These are phyloP conservation scores for Ceratocystis colombiana DNA, from an alignment of 2,329 filamentous ascomycete species.

Conservation along the genomic window DNA sequence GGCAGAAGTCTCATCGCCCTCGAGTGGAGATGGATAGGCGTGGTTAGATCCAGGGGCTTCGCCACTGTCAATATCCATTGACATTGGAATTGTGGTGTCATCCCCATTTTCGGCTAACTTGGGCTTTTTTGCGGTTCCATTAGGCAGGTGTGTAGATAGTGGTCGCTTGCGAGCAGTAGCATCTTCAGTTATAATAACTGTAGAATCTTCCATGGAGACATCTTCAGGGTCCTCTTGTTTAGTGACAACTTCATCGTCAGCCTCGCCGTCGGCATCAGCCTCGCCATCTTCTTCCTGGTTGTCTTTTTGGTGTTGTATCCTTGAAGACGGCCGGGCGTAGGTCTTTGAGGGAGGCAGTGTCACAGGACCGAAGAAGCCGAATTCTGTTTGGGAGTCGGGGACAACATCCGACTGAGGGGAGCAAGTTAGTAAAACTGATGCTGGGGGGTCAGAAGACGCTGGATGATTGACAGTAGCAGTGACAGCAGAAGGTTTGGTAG, in stretches of 20 bases:
- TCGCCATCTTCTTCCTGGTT: conserved; percentile 33
- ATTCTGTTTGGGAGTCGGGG: conserved; percentile 13
- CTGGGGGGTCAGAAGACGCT: not conserved
- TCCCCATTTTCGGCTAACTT: conserved; percentile 25
- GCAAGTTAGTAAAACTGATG: conserved; percentile 12
- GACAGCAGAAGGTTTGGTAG: not conserved
- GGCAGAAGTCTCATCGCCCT: conserved; percentile 46
- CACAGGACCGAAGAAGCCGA: conserved; percentile 47
- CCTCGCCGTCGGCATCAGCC: conserved; percentile 29
- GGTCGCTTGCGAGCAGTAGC: conserved; percentile 21
- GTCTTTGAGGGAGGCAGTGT: conserved; percentile 18
- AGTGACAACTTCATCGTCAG: conserved; percentile 23
- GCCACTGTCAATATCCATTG: conserved; percentile 50
- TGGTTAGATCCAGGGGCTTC: conserved; percentile 43
- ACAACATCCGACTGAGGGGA: not conserved
- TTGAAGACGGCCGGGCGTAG: conserved; percentile 8
- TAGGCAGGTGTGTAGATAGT: conserved; percentile 21
- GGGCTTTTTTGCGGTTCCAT: conserved; percentile 22
- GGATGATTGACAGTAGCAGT: not conserved
- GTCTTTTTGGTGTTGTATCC: conserved; percentile 9
- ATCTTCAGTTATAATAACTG: conserved; percentile 16
- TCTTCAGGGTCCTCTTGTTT: conserved; percentile 24
- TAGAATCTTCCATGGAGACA: conserved; percentile 21
- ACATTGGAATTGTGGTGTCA: conserved; percentile 28
- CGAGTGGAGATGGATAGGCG: conserved; percentile 55